Conservation (phyloP, 495 filamentous ascomycete species). For the Hypoxylon fuscum region DNA sequence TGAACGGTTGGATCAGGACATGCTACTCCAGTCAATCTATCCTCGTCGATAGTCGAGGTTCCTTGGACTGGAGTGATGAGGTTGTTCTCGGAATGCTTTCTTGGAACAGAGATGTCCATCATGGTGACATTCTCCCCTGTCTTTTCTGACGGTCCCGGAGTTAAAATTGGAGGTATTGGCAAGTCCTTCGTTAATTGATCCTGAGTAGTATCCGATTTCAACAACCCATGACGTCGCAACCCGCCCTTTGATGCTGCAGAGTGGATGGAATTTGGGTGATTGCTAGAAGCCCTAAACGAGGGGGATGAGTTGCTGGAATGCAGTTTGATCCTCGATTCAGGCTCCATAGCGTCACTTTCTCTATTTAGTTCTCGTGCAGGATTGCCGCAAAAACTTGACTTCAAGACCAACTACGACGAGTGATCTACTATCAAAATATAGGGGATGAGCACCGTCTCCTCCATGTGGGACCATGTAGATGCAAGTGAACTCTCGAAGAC, state of each 20-base stretch:
- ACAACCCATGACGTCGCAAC: constrained; percentile 30
- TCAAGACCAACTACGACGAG: not conserved
- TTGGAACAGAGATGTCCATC: constrained; percentile 19
- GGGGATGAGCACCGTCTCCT: no score
- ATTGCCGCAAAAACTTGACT: not conserved
- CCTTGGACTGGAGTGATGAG: not conserved
- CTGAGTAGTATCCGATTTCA: constrained; percentile 25
- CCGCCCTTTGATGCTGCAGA: constrained; percentile 23
- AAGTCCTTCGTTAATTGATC: constrained; percentile 27
- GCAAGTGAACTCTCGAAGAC: no score
- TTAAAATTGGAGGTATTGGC: constrained; percentile 39
- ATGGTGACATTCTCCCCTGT: constrained; percentile 6
- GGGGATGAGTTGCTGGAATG: constrained; percentile 34
- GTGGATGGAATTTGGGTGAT: constrained; percentile 28
- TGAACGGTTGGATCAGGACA: constrained; percentile 28
- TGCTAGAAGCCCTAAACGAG: constrained; percentile 26
- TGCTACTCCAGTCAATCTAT: constrained; percentile 15
- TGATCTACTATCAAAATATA: not conserved
- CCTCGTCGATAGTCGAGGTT: not conserved
- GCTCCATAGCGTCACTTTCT: constrained; percentile 11
- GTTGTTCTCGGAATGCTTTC: constrained; percentile 1
- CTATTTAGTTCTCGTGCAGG: no score
- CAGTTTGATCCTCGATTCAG: constrained; percentile 4
- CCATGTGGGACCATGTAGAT: no score
- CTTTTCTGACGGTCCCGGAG: constrained; percentile 3